Evolutionary conservation across 768 basidiomycete species (phyloP).

Genomic region (Lactifluus pinguis): DNA sequence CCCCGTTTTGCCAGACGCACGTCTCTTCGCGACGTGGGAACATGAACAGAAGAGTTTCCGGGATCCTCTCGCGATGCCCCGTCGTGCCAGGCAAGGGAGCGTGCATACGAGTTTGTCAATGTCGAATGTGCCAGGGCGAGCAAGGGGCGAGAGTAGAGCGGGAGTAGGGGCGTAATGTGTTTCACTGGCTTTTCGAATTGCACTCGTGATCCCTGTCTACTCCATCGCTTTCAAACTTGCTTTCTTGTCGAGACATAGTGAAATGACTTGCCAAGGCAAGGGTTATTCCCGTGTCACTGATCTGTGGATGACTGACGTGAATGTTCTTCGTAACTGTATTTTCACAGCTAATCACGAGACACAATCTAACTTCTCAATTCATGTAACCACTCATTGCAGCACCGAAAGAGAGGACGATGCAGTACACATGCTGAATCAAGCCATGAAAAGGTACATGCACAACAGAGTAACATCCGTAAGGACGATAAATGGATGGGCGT

Average conservation of each 20-base stretch:
- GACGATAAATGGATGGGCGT: conserved; percentile 17
- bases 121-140: conserved; percentile 10
- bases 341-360: conserved; percentile 11
- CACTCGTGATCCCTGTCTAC: conserved; percentile 2
- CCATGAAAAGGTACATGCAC: conserved; percentile 22
- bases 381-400: conserved; percentile 10
- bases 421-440: conserved; percentile 21
- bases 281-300: not conserved
- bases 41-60: conserved; percentile 36
- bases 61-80: conserved; percentile 28
- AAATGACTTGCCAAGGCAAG: not conserved
- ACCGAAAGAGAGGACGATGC: conserved; percentile 17
- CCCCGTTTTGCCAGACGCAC: conserved; percentile 36
- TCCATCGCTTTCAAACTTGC: conserved; percentile 9
- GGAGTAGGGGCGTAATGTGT: conserved; percentile 8
- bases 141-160: conserved; percentile 16
- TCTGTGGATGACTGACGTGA: not conserved
- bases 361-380: conserved; percentile 17
- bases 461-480: conserved; percentile 16
- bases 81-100: conserved; percentile 21
- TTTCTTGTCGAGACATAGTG: not conserved
- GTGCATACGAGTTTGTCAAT: conserved; percentile 11
- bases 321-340: conserved; percentile 13
- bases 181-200: not conserved
- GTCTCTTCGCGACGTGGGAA: conserved; percentile 43